Base-by-base conservation (phyloP, 2,329 filamentous ascomycete genomes). In the Monilinia fructicola region DNA sequence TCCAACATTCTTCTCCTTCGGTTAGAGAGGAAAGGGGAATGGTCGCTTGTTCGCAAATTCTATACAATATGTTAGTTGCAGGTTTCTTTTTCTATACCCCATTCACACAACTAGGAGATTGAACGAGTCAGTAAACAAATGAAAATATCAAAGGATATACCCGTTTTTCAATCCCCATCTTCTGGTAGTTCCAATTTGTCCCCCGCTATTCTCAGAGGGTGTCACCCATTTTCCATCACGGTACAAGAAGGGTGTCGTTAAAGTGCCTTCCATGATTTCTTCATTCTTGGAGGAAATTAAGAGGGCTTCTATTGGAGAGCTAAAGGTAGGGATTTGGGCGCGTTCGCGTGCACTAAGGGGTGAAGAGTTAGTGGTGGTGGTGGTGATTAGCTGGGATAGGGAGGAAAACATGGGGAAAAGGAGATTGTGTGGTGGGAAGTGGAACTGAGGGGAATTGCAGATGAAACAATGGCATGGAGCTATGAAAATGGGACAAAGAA, bases 231-330 rank as follows among this genome's bases (percentile, higher is more conserved):
- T 79, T 0, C 85, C 87, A 5, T 82, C 77, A 54, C 91, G 86
- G 81, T 85, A 91, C 71, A 97, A 90, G 77, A 94, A 97, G 0
- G 91, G 87, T 0, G 90, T 96, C 0, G 90, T 93, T 21, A 90
- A 84, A 68, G 90, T 93, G 11, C 92, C 92, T 77, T 98, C 94
- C 85, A 96, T 96, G 46, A 97, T 79, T 59, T 88, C 84, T 1
- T 83, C 83, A 38, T 85, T 80, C 9, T 77, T 70, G 0, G 74
- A 75, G 73, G 91, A 92, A 69, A 90, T 83, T 2, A 97, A 78
- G 26, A 98, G 80, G 5, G 97, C 91, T 76, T 98, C 94, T 62
- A 84, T 83, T 3, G 46, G 28, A 52, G 79, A 31, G 11, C 26
- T 48, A 9, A 59, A 59, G 11, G 56, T 38, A 7, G 12, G 74